These are phyloP conservation scores for Trichaptum fuscoviolaceum DNA, from an alignment of 768 basidiomycete species.

Conservation along the genomic window DNA sequence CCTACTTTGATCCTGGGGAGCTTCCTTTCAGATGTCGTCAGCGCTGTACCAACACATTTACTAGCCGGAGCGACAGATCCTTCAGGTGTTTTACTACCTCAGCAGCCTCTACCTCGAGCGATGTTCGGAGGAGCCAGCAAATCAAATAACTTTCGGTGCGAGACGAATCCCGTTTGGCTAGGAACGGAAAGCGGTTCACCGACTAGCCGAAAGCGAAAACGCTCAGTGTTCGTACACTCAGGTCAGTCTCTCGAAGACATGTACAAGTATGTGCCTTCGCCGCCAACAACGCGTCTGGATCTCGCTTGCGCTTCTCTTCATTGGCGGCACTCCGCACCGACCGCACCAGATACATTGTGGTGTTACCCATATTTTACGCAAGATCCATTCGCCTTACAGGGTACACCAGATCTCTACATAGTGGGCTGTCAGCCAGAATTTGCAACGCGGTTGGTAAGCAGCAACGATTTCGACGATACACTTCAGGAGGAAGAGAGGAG, in stretches of 20 bases:
- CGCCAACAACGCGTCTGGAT: conserved; percentile 63
- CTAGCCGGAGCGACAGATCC: conserved; percentile 89
- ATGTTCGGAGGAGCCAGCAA: conserved; percentile 72
- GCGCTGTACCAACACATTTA: conserved; percentile 78
- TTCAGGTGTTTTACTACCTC: conserved; percentile 83
- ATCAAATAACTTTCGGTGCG: conserved; percentile 60
- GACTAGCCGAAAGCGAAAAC: conserved; percentile 12
- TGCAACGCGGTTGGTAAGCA: conserved; percentile 60
- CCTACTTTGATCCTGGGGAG: conserved; percentile 67
- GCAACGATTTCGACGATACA: conserved; percentile 31
- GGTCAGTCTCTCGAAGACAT: conserved; percentile 95
- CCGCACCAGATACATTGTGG: conserved; percentile 98
- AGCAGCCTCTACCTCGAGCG: conserved; percentile 86
- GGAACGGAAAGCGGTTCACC: conserved; percentile 48
- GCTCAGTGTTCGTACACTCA: conserved; percentile 73
- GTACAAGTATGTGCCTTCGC: conserved; percentile 82
- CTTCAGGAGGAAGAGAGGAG: conserved; percentile 26
- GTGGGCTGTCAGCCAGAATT: conserved; percentile 90
- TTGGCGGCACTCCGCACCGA: conserved; percentile 98
- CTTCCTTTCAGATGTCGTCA: conserved; percentile 69
- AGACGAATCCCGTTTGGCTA: conserved; percentile 89
- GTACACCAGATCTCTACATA: conserved; percentile 86
- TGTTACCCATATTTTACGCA: conserved; percentile 87
- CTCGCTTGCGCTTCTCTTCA: conserved; percentile 75
- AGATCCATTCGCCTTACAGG: conserved; percentile 87